Percentiles rank a stretch among this genome's conserved stretches.
Evolutionary conservation across 768 basidiomycete species (phyloP).

Genomic region (Cantharellus cinnabarinus): DNA sequence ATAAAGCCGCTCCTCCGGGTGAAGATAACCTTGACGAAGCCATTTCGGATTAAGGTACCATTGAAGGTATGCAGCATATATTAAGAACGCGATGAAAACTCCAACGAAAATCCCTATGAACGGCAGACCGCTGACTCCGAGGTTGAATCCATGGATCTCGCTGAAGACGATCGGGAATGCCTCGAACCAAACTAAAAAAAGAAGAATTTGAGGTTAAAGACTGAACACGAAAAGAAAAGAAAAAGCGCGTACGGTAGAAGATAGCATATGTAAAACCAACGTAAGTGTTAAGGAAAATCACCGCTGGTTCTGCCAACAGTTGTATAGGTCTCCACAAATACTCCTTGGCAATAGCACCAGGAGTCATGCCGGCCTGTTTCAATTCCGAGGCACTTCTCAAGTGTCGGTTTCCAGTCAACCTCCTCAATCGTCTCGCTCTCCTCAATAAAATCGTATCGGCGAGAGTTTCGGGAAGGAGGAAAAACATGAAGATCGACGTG

Average conservation of each 20-base stretch:
- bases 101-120: slow-evolving; percentile 14
- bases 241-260: slow-evolving; percentile 9
- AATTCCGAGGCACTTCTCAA: slow-evolving; percentile 15
- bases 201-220: neutral
- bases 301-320: slow-evolving; percentile 15
- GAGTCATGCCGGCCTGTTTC: slow-evolving; percentile 10
- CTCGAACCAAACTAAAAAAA: slow-evolving; percentile 12
- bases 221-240: neutral
- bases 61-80: slow-evolving; percentile 4
- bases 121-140: slow-evolving; percentile 10
- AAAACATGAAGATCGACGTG: slow-evolving; percentile 14
- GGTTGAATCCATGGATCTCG: slow-evolving; percentile 11
- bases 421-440: slow-evolving; percentile 19
- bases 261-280: slow-evolving; percentile 12
- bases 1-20: slow-evolving; percentile 17
- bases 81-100: slow-evolving; percentile 7
- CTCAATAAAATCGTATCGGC: slow-evolving; percentile 17
- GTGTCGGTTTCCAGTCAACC: slow-evolving; percentile 17
- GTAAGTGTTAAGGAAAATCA: slow-evolving; percentile 16
- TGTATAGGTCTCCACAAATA: slow-evolving; percentile 14
- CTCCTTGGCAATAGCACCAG: slow-evolving; percentile 9
- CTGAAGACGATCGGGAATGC: slow-evolving; percentile 15
- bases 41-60: slow-evolving; percentile 16
- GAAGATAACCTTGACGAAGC: slow-evolving; percentile 12
- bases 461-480: slow-evolving; percentile 19